Base-by-base conservation (phyloP, 768 basidiomycete genomes). In the Sarcomyxa edulis region DNA sequence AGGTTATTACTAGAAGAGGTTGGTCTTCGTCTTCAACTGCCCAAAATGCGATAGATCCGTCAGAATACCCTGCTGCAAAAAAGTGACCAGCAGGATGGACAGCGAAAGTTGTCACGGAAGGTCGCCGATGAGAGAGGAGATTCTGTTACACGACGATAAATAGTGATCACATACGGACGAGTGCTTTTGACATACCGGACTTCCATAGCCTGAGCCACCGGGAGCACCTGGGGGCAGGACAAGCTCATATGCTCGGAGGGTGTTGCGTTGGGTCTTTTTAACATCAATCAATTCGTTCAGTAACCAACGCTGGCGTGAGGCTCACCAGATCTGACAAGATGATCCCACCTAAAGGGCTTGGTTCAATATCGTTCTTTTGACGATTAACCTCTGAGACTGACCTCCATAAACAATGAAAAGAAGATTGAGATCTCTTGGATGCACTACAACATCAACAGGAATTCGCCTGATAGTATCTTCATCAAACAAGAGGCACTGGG, bases 21-120 rank as follows among this genome's bases (percentile, higher is more conserved):
- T 76, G 75, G 40, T 83, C 80, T 44, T 84, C 74, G 46, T 93
- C 88, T 31, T 85, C 80, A 2, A 81, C 61, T 1, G 85, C 80
- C 83, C 89, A 92, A 54, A 93, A 87, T 4, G 82, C 76, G 22
- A 95, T 71, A 35, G 76, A 81, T 6, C 92, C 90, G 55, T 95
- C 92, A 12, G 76, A 68, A 52, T 93, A 74, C 1, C 92, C 91
- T 9, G 78, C 81, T 15, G 76, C 86, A 43, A 95, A 83, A 43
- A 89, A 69, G 43, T 89, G 80, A 1, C 66, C 84, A 24, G 81
- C 64, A 5, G 89, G 87, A 54, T 92, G 80, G 46, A 91, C 66
- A 3, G 82, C 68, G 4, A 92, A 46, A 20, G 77, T 74, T 0
- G 84, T 89, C 6, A 86, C 84, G n/a, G 68, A 62, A 1, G 81